These are phyloP conservation scores for Dryas drummondii DNA, from an alignment of 306 rosid genomes.

Conservation along the genomic window DNA sequence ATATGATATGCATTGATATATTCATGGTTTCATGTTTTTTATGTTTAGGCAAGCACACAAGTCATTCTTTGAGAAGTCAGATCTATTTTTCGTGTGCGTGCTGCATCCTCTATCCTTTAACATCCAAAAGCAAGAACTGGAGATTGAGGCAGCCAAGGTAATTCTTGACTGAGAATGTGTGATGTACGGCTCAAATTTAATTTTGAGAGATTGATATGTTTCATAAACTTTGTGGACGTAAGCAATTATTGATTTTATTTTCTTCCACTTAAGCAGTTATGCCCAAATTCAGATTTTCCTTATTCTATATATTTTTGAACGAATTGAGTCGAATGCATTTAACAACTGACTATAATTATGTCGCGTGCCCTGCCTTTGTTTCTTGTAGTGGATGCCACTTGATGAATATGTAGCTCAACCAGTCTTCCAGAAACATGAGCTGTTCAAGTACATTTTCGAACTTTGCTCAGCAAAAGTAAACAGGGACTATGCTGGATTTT, in stretches of 20 bases:
- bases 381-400: conserved; percentile 76
- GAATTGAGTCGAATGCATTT: neutral
- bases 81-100: conserved; percentile 73
- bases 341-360: neutral
- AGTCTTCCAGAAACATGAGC: conserved; percentile 42
- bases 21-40: neutral
- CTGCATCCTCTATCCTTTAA: conserved; percentile 57
- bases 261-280: neutral
- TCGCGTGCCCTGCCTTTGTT: neutral
- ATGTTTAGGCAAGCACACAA: conserved; percentile 66
- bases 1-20: neutral
- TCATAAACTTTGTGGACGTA: neutral
- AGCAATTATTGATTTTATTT: neutral
- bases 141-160: conserved; percentile 87
- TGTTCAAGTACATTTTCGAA: conserved; percentile 40
- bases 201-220: neutral
- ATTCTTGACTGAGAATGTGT: neutral
- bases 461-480: conserved; percentile 54
- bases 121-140: conserved; percentile 67
- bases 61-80: conserved; percentile 79
- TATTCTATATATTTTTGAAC: neutral
- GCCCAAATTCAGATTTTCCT: neutral
- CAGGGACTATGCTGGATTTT: conserved; percentile 58
- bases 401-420: conserved; percentile 74
- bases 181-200: neutral